Conservation (phyloP, 1,139 yeast species). For the Yamadazyma siamensis region DNA sequence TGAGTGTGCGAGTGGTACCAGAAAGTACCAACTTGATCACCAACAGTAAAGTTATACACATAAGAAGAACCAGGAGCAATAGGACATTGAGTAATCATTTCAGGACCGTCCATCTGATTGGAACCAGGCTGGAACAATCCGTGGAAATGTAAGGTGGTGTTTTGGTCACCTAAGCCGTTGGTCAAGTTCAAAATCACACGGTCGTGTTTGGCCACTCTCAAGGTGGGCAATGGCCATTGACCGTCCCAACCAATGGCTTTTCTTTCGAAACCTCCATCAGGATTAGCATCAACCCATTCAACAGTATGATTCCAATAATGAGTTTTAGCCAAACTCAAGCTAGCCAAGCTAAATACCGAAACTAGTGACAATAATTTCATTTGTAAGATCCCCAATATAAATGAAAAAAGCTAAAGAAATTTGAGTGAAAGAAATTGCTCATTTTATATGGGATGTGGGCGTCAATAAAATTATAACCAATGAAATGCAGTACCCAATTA, state of each 20-base stretch:
- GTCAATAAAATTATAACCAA: not conserved
- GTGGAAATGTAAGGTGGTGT: constrained; percentile 73
- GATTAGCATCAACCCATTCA: constrained; percentile 50
- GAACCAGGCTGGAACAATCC: constrained; percentile 65
- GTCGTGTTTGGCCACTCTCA: constrained; percentile 63
- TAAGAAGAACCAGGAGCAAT: constrained; percentile 63
- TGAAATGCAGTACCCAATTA: too few relatives aligned
- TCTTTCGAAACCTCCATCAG: constrained; percentile 56
- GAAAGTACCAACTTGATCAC: constrained; percentile 66
- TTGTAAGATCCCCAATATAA: constrained; percentile 8
- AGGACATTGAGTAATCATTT: constrained; percentile 75
- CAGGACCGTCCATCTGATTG: constrained; percentile 75
- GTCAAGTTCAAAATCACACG: constrained; percentile 54
- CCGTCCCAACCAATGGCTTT: constrained; percentile 65
- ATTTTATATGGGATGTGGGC: not conserved
- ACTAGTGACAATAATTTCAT: constrained; percentile 9
- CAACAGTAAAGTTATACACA: constrained; percentile 62
- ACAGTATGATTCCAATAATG: constrained; percentile 54
- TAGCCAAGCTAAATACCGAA: constrained; percentile 6
- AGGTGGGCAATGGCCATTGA: constrained; percentile 71
- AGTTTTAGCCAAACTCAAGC: constrained; percentile 34
- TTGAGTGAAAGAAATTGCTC: constrained; percentile 2
- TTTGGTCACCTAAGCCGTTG: constrained; percentile 51
- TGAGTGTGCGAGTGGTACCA: constrained; percentile 86
- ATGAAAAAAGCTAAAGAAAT: constrained; percentile 9